Conservation (phyloP, 2,329 filamentous ascomycete genomes). For the Neofusicoccum laricinum region DNA sequence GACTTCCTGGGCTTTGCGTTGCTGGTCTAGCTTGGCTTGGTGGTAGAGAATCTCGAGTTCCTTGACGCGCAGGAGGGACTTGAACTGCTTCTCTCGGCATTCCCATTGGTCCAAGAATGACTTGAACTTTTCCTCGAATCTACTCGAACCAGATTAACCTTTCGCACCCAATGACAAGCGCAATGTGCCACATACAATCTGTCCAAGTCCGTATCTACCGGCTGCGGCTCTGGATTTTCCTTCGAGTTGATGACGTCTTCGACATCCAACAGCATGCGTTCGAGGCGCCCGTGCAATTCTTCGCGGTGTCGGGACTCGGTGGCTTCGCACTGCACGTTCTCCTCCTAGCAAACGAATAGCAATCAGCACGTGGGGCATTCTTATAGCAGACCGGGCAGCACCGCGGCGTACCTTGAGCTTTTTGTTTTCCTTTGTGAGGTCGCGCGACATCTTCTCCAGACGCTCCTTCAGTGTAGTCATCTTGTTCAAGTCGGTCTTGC, state of each 20-base stretch:
- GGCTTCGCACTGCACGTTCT: slow-evolving; percentile 82
- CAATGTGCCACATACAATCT: slow-evolving; percentile 64
- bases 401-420: slow-evolving; percentile 75
- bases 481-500: slow-evolving; percentile 83
- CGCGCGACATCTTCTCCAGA: slow-evolving; percentile 90
- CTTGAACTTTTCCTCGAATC: slow-evolving; percentile 76
- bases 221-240: slow-evolving; percentile 64
- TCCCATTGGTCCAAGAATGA: slow-evolving; percentile 97
- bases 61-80: slow-evolving; percentile 86
- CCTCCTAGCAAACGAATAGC: slow-evolving; percentile 56
- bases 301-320: slow-evolving; percentile 78
- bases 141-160: neutral
- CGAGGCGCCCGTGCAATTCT: slow-evolving; percentile 81
- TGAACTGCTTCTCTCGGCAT: slow-evolving; percentile 89
- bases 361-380: slow-evolving; percentile 17
- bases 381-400: neutral
- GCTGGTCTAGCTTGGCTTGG: slow-evolving; percentile 81
- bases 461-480: slow-evolving; percentile 92
- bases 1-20: slow-evolving; percentile 81
- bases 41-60: slow-evolving; percentile 94
- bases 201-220: slow-evolving; percentile 85
- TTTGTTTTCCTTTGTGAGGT: slow-evolving; percentile 96
- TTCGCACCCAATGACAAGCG: slow-evolving; percentile 24
- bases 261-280: slow-evolving; percentile 75
- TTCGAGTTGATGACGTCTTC: slow-evolving; percentile 87